These are phyloP conservation scores for Termitomyces sp. DNA, from an alignment of 768 basidiomycete species.

Conservation along the genomic window DNA sequence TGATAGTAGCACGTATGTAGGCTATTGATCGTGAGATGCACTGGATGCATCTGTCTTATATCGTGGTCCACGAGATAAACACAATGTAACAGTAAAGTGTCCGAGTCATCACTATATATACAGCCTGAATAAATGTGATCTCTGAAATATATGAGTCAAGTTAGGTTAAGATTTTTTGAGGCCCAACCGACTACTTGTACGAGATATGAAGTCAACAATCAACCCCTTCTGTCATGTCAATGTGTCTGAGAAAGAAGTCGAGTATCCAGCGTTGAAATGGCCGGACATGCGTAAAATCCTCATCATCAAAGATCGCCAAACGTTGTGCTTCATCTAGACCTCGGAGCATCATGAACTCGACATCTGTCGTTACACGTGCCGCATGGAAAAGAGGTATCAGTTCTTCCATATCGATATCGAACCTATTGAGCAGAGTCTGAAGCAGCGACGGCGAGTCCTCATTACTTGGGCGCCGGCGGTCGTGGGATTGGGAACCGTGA, in stretches of 20 bases:
- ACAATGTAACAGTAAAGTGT: too few species aligned
- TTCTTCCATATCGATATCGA: slow-evolving; percentile 4
- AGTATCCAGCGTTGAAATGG: slow-evolving; percentile 7
- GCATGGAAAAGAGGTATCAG: slow-evolving; percentile 1
- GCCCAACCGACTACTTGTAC: not conserved
- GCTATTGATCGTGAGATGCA: too few species aligned
- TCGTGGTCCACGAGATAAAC: too few species aligned
- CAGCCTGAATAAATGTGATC: too few species aligned
- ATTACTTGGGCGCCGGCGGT: not conserved
- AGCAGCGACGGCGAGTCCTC: not conserved
- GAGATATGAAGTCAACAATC: too few species aligned
- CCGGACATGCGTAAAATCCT: not conserved
- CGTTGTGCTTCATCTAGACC: slow-evolving; percentile 1
- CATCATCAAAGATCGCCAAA: not conserved
- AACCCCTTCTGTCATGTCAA: not conserved
- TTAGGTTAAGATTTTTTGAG: not conserved
- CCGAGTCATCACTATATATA: too few species aligned
- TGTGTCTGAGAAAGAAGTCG: not conserved
- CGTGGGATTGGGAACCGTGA: not conserved
- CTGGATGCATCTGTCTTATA: too few species aligned
- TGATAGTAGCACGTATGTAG: too few species aligned
- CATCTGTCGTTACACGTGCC: slow-evolving; percentile 2
- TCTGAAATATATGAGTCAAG: too few species aligned
- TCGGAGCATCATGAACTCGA: slow-evolving; percentile 1
- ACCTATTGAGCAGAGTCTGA: not conserved